A percentile compares a stretch with the other conserved stretches of the same genome.
Conservation (phyloP, 2,329 filamentous ascomycete species). For the Fusarium sulawesiense region DNA sequence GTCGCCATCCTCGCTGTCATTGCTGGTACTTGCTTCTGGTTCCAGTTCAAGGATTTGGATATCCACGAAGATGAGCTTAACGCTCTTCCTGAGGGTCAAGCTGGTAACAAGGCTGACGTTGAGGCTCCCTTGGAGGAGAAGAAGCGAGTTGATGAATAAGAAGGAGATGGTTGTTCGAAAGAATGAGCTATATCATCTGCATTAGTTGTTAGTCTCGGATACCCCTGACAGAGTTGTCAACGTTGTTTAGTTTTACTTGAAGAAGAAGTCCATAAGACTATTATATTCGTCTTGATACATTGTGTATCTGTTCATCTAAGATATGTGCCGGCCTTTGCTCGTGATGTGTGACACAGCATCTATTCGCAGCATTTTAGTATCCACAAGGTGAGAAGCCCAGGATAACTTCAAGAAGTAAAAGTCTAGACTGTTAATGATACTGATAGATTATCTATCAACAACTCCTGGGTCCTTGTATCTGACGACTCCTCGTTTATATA, state of each 20-base stretch:
- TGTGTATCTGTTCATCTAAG: not conserved
- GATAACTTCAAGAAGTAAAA: not conserved
- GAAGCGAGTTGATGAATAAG: slow-evolving; percentile 35
- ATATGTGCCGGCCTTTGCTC: not conserved
- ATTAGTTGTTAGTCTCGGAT: not conserved
- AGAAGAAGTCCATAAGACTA: not conserved
- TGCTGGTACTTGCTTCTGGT: slow-evolving; percentile 74
- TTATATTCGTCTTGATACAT: not conserved
- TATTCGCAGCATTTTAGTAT: not conserved
- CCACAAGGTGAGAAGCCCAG: not conserved
- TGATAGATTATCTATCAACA: not conserved
- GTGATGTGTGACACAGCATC: not conserved
- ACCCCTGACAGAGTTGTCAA: not conserved
- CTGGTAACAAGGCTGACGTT: slow-evolving; percentile 42
- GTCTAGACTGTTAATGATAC: not conserved
- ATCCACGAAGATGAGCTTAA: slow-evolving; percentile 75
- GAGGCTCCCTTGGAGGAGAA: slow-evolving; percentile 37
- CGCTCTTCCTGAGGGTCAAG: slow-evolving; percentile 57
- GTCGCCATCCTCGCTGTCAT: slow-evolving; percentile 74
- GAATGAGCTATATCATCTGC: not conserved
- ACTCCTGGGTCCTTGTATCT: not conserved
- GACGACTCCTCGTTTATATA: not conserved
- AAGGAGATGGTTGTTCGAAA: not conserved
- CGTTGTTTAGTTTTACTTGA: not conserved
- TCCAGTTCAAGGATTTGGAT: slow-evolving; percentile 72